Percentiles rank a stretch among this genome's conserved stretches.
phyloP scores from a whole-genome alignment of 768 basidiomycete species.

The Gloeophyllum trabeum region DNA sequence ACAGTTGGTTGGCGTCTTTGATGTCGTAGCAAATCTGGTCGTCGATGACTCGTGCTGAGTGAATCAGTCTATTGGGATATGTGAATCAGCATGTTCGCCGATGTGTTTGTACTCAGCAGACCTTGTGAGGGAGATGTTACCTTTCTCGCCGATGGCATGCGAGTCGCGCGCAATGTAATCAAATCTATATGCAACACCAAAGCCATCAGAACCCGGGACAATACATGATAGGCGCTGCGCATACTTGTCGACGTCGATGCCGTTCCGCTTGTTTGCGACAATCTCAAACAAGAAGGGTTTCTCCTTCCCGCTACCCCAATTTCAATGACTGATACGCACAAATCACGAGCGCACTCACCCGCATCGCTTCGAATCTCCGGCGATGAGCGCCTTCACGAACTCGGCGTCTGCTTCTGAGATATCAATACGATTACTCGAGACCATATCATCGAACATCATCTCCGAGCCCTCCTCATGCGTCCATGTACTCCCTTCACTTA shows the following conservation, averaged over 20 bases:
- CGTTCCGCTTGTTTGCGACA: conserved; percentile 72
- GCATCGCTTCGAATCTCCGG: conserved; percentile 43
- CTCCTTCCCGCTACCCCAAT: conserved; percentile 22
- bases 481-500: conserved; percentile 28
- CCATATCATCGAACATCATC: conserved; percentile 70
- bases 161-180: conserved; percentile 77
- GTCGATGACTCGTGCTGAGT: conserved; percentile 65
- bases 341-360: conserved; percentile 26
- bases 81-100: background rate
- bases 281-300: conserved; percentile 78
- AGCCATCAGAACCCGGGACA: too few species aligned
- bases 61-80: conserved; percentile 40
- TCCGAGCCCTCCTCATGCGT: conserved; percentile 71
- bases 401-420: conserved; percentile 35
- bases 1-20: conserved; percentile 71
- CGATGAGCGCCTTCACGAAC: conserved; percentile 73
- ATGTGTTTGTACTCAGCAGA: conserved; percentile 5
- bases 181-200: conserved; percentile 43
- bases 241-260: conserved; percentile 82
- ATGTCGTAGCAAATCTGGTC: conserved; percentile 72
- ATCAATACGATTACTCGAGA: conserved; percentile 41
- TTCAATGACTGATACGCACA: background rate
- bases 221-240: too few species aligned
- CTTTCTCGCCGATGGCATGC: conserved; percentile 55
- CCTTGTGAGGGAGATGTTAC: conserved; percentile 39